These are phyloP conservation scores for Coemansia sp. DNA, from an alignment of 192 early-diverging fungal genomes.

Conservation along the genomic window DNA sequence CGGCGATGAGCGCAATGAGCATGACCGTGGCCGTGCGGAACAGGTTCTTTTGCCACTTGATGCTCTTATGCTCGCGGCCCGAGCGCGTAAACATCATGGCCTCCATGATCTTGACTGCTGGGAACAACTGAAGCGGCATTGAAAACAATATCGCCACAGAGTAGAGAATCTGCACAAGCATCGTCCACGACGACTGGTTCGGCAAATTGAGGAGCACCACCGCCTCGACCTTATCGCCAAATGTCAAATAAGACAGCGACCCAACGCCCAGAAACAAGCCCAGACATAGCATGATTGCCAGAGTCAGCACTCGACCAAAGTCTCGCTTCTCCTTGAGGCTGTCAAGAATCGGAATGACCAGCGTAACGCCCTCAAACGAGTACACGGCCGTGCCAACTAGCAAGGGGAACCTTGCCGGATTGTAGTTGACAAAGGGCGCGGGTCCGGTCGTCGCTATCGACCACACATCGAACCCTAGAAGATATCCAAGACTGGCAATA, in stretches of 20 bases:
- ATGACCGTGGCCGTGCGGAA: constrained; percentile 68
- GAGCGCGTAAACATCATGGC: constrained; percentile 77
- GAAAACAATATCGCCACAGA: constrained; percentile 93
- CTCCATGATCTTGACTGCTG: constrained; percentile 91
- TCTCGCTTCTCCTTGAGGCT: constrained; percentile 83
- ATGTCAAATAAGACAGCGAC: constrained; percentile 80
- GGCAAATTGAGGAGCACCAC: constrained; percentile 91
- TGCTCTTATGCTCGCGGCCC: constrained; percentile 69
- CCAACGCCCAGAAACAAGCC: constrained; percentile 83
- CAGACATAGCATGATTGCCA: constrained; percentile 74
- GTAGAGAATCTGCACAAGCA: constrained; percentile 79
- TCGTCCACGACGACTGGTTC: constrained; percentile 62
- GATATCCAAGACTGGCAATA: constrained; percentile 78
- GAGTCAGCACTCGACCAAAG: constrained; percentile 77
- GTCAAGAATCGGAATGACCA: constrained; percentile 72
- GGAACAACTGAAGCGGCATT: constrained; percentile 91
- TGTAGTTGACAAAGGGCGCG: constrained; percentile 71
- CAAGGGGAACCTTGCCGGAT: constrained; percentile 74
- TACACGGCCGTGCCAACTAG: constrained; percentile 96
- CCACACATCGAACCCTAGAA: constrained; percentile 79
- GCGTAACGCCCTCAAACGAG: constrained; percentile 86
- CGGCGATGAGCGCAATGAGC: constrained; percentile 72
- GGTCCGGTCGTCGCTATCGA: constrained; percentile 53
- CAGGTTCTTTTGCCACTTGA: constrained; percentile 89
- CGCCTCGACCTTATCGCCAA: constrained; percentile 83